phyloP scores from a whole-genome alignment of 2,329 filamentous ascomycete species.

The Penicillium brevicompactum region DNA sequence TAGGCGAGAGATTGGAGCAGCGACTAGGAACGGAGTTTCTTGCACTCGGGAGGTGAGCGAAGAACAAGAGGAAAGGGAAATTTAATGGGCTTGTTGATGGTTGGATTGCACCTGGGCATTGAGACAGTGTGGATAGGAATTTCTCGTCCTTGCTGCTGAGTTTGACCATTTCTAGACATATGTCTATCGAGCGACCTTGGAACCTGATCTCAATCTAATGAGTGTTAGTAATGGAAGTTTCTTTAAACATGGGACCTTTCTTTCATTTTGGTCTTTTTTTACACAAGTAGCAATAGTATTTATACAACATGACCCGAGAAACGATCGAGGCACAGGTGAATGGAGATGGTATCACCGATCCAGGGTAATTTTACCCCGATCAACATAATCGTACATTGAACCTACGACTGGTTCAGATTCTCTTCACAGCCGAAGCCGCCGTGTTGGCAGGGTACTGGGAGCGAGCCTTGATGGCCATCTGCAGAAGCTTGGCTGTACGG shows the following conservation, averaged over 20 bases:
- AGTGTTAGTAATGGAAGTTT: not conserved
- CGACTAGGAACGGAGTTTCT: too few species aligned
- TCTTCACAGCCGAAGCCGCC: conserved; percentile 26
- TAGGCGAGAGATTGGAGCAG: not conserved
- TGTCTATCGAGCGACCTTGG: too few species aligned
- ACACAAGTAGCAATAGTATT: conserved; percentile 12
- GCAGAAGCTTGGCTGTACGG: conserved; percentile 62
- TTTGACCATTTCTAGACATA: too few species aligned
- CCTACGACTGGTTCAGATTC: conserved; percentile 6
- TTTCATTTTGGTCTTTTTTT: not conserved
- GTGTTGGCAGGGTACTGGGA: conserved; percentile 28
- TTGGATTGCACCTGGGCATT: too few species aligned
- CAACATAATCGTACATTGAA: conserved; percentile 20
- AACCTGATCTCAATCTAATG: too few species aligned
- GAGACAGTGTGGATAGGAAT: too few species aligned
- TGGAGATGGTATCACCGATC: conserved; percentile 28
- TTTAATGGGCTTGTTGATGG: too few species aligned
- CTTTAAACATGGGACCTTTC: not conserved
- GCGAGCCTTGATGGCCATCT: conserved; percentile 43
- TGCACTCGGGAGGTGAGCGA: too few species aligned
- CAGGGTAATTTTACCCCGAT: conserved; percentile 8
- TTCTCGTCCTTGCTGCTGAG: too few species aligned
- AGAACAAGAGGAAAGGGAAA: too few species aligned
- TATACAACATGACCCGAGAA: conserved; percentile 20
- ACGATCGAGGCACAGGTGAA: conserved; percentile 15